Conservation (phyloP, 257 asterid genomes). For the Craterostigma plantagineum region DNA sequence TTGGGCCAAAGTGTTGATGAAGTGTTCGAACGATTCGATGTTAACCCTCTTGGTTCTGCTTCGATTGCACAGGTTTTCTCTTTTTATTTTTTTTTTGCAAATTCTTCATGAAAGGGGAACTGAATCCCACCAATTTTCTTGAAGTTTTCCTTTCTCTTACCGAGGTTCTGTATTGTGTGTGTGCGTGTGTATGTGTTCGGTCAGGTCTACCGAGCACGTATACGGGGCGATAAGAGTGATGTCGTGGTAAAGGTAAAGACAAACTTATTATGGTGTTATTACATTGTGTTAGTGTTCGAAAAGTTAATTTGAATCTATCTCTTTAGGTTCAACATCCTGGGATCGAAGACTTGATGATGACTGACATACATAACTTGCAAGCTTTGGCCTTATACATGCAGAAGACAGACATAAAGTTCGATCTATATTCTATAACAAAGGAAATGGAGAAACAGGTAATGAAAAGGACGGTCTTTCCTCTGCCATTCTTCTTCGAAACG, state of each 20-base stretch:
- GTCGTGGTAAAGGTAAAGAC: slow-evolving; percentile 75
- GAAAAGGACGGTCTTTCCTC: too few species aligned
- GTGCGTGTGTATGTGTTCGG: too few species aligned
- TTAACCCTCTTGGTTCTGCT: slow-evolving; percentile 88
- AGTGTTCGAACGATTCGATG: slow-evolving; percentile 62
- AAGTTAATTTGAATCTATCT: slow-evolving; percentile 8
- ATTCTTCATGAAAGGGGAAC: not conserved
- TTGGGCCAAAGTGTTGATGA: slow-evolving; percentile 54
- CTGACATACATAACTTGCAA: slow-evolving; percentile 87
- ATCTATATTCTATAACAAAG: slow-evolving; percentile 76
- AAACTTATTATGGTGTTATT: slow-evolving; percentile 6
- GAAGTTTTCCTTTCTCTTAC: not conserved
- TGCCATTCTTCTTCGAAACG: too few species aligned
- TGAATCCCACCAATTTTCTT: not conserved
- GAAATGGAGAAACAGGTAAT: slow-evolving; percentile 97
- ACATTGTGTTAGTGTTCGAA: slow-evolving; percentile 5
- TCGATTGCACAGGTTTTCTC: slow-evolving; percentile 93
- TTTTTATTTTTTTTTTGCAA: slow-evolving; percentile 10
- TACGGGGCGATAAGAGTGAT: slow-evolving; percentile 70
- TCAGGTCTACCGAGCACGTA: slow-evolving; percentile 92
- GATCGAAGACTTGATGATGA: slow-evolving; percentile 89
- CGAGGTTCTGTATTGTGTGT: slow-evolving; percentile 7
- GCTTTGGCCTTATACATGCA: slow-evolving; percentile 94
- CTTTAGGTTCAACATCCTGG: slow-evolving; percentile 93
- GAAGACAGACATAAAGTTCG: slow-evolving; percentile 86